Percentiles rank a stretch among this genome's conserved stretches.
Evolutionary conservation across 2,329 filamentous ascomycete species (phyloP).

Genomic region (Xylariaceae sp.): DNA sequence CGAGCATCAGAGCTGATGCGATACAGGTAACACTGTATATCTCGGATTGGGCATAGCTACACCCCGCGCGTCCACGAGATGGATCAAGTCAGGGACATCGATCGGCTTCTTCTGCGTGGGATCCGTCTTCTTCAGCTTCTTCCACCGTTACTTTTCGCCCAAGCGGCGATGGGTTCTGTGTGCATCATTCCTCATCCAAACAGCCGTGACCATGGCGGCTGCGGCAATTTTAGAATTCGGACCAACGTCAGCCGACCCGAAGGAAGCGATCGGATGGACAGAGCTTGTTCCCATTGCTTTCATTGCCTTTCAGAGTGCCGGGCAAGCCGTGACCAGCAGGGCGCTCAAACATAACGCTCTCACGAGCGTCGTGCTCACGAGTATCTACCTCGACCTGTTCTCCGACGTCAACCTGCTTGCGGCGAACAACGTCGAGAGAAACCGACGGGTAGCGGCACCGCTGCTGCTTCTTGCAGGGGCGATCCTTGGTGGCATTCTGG

Average conservation of each 20-base stretch:
- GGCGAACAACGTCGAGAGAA: constrained; percentile 43
- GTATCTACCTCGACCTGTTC: constrained; percentile 76
- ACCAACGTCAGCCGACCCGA: constrained; percentile 35
- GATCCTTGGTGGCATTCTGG: constrained; percentile 45
- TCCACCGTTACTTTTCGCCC: constrained; percentile 59
- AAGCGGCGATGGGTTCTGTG: constrained; percentile 61
- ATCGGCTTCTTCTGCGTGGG: constrained; percentile 67
- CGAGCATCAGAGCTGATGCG: constrained; percentile 4
- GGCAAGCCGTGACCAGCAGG: constrained; percentile 70
- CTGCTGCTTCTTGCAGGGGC: constrained; percentile 46
- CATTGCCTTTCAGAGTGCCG: constrained; percentile 71
- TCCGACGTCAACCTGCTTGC: constrained; percentile 53
- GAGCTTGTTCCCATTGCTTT: constrained; percentile 63
- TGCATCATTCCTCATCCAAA: constrained; percentile 52
- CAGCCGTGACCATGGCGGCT: constrained; percentile 44
- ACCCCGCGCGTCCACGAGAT: constrained; percentile 50
- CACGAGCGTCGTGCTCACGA: constrained; percentile 75
- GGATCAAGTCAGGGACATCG: constrained; percentile 67
- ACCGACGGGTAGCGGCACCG: constrained; percentile 47
- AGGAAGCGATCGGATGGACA: constrained; percentile 48
- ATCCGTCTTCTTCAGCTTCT: constrained; percentile 63
- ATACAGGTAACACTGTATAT: constrained; percentile 68
- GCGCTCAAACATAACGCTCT: constrained; percentile 64
- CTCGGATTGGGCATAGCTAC: constrained; percentile 67
- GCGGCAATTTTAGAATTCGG: constrained; percentile 49